Evolutionary conservation across 805 yeast genomes (phyloP), one percentile per base, ranked within the genome.

Genomic region (Starmera amethionina): DNA sequence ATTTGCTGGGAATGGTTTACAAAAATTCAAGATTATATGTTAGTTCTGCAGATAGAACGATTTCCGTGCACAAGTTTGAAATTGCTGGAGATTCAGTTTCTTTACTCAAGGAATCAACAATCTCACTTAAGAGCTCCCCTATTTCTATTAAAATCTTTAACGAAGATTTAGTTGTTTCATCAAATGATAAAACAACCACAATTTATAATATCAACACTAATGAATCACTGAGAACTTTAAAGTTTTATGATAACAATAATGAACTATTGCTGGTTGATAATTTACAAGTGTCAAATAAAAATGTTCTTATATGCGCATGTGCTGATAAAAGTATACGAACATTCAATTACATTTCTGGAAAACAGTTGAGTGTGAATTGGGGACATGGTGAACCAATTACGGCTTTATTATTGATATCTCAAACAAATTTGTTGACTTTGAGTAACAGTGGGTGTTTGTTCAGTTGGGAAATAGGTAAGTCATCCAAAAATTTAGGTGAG

Each of bases 1-100:
- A 72, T 49, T 54, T 78, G 11, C 39, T 67, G 9, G 64, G 65
- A 28, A 49, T 75, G 2, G 42, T 55, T 3, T 61, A 58, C 35
- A 37, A 47, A 4, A 42, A 47, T 9, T 40, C 51, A 28, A 57
- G 60, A 13, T 50, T 79, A 4, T 67, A 65, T 41, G 77, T 75
- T 2, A 70, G 79, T 36, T 78, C 87, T 0, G 65, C 79, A 1
- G 87, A 81, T 55, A 59, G 86, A 44, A 72, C 80, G 0, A 52
- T 80, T 0, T 70, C 82, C 0, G 55, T 79, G 5, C 83, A 79
- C 55, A 62, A 56, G 36, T 50, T 55, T 13, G 50, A 47, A 3
- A 40, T 48, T 11, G 56, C 48, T 3, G 56, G 51, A 13, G 56
- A 48, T 3, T 55, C 40, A 10, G 39, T 44, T 25, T 41, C 30